A percentile compares a stretch with the other conserved stretches of the same genome.
These are phyloP conservation scores for Aquilaria yunnanensis DNA, from an alignment of 345 rosid genomes.

Conservation along the genomic window DNA sequence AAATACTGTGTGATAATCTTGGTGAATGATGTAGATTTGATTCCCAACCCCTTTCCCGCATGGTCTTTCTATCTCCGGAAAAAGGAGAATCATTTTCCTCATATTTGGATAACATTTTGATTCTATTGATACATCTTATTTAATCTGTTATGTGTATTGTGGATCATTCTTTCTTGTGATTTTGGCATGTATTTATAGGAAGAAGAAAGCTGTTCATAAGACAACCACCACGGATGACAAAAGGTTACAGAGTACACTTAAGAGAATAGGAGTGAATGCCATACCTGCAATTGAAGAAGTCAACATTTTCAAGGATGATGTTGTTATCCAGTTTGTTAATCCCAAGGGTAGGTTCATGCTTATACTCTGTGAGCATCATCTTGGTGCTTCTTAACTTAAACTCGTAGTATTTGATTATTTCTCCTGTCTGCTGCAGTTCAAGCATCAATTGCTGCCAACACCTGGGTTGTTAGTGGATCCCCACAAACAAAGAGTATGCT, in stretches of 20 bases:
- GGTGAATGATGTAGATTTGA: no score
- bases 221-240: slow-evolving; percentile 96
- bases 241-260: slow-evolving; percentile 92
- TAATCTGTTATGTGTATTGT: no score
- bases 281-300: slow-evolving; percentile 97
- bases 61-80: no score
- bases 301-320: slow-evolving; percentile 93
- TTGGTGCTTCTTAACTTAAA: neutral
- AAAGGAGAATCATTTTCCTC: no score
- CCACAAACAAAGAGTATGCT: slow-evolving; percentile 84
- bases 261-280: slow-evolving; percentile 90
- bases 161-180: neutral
- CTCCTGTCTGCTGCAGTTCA: slow-evolving; percentile 56
- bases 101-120: no score
- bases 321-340: slow-evolving; percentile 76
- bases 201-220: slow-evolving; percentile 99
- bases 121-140: no score
- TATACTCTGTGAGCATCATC: neutral
- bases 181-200: slow-evolving; percentile 28
- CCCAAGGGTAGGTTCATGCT: slow-evolving; percentile 61
- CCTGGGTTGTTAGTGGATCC: slow-evolving; percentile 96
- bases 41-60: no score
- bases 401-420: neutral
- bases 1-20: no score
- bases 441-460: slow-evolving; percentile 89